Conservation (phyloP, 768 basidiomycete species). For the Saitozyma podzolica region DNA sequence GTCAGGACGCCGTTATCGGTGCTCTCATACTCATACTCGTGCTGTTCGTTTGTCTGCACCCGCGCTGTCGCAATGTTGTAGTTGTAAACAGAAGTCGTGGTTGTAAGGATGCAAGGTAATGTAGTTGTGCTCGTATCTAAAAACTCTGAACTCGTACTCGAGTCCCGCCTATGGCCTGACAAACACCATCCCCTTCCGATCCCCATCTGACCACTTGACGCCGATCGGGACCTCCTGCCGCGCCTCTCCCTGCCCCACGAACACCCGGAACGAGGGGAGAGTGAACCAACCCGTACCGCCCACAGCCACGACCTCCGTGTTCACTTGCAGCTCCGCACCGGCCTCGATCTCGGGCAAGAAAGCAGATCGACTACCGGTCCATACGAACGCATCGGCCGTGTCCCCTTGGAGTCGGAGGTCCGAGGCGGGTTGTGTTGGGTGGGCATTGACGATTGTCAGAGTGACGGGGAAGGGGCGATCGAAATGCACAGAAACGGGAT, state of each 20-base stretch:
- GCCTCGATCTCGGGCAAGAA: constrained; percentile 73
- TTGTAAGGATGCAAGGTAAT: too few species aligned
- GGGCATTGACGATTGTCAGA: constrained; percentile 67
- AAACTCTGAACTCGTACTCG: too few species aligned
- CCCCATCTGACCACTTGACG: constrained; percentile 1
- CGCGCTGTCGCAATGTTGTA: too few species aligned
- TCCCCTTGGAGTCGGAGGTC: constrained; percentile 74
- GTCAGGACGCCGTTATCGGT: too few species aligned
- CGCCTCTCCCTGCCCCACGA: constrained; percentile 27
- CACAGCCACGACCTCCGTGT: constrained; percentile 34
- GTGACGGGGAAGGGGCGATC: constrained; percentile 38
- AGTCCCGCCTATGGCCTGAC: constrained; percentile 14
- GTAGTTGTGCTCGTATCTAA: too few species aligned
- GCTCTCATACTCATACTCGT: too few species aligned
- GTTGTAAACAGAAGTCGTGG: too few species aligned
- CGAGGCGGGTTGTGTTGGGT: constrained; percentile 64
- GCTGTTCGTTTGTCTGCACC: too few species aligned
- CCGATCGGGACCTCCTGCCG: constrained; percentile 25
- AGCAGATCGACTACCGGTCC: constrained; percentile 70
- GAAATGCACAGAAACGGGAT: constrained; percentile 58
- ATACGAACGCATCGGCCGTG: constrained; percentile 72
- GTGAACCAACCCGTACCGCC: constrained; percentile 38
- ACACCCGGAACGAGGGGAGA: constrained; percentile 31
- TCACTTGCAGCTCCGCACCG: constrained; percentile 49
- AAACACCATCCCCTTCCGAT: constrained; percentile 15